Evolutionary conservation across 2,329 filamentous ascomycete species (phyloP).

Genomic region (Colletotrichum falcatum): DNA sequence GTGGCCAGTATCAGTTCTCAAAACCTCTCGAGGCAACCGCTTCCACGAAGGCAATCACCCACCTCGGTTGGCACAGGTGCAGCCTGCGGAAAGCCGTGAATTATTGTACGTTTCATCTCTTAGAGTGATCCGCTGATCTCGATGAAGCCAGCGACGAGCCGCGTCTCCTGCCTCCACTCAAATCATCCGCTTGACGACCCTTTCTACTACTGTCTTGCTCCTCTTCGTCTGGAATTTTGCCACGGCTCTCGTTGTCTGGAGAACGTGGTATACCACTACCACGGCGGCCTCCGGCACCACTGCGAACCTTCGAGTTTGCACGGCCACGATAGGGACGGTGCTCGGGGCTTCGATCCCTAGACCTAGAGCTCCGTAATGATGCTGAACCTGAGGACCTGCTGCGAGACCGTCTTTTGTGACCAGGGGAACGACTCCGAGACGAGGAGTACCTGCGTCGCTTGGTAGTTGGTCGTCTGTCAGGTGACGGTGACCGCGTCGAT

Average conservation of each 20-base stretch:
- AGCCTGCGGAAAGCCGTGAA: background rate
- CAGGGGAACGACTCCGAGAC: slow-evolving; percentile 61
- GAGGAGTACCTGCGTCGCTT: slow-evolving; percentile 65
- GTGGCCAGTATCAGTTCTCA: background rate
- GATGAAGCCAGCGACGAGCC: slow-evolving; percentile 66
- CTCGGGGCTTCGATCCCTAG: slow-evolving; percentile 51
- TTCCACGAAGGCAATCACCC: background rate
- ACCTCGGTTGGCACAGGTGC: background rate
- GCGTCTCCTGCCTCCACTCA: slow-evolving; percentile 52
- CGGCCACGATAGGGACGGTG: slow-evolving; percentile 43
- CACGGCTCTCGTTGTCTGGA: background rate
- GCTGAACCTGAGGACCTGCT: slow-evolving; percentile 52
- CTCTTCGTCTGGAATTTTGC: background rate
- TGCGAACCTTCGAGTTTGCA: slow-evolving; percentile 33
- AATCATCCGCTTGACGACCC: background rate
- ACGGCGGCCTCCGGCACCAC: background rate
- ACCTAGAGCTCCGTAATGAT: slow-evolving; percentile 55
- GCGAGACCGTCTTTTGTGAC: slow-evolving; percentile 50
- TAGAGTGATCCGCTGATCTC: slow-evolving; percentile 48
- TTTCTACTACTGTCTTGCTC: slow-evolving; percentile 8
- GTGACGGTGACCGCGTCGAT: slow-evolving; percentile 53
- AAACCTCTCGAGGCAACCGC: background rate
- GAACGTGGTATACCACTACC: slow-evolving; percentile 9
- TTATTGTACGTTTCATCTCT: background rate
- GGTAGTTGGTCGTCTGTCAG: slow-evolving; percentile 53